Evolutionary conservation across 1,284 basidiomycete genomes (phyloP), one percentile per base, ranked within the genome.

Genomic region (Irpex sp.): DNA sequence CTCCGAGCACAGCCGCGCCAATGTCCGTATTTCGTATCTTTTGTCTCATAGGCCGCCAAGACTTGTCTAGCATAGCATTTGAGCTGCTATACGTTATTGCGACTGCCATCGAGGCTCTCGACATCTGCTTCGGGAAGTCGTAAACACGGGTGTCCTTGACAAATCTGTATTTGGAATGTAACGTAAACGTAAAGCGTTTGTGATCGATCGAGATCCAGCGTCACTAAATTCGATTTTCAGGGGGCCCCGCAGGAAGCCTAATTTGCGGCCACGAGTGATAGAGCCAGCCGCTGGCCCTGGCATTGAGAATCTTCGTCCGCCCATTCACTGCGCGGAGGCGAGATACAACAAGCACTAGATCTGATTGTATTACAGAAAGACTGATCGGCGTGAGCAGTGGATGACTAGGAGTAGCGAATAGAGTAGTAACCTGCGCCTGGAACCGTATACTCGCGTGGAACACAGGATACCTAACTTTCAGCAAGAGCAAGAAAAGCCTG

Each of bases 141-240:
- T 26, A 26, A 26, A 26, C 26, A 26, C 26, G 26, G 39, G 39
- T 43, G 39, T 43, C 11, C 15, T 43, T 2, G 15, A 43, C 39
- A 43, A 43, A 43, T 9, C 15, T 50, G 19, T 46, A 46, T 46
- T 46, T 46, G 43, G 43, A n/a, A 13, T 46, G 43, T n/a, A 46
- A 46, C 26, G 26, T 26, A 26, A 19, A 9, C 19, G 9, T 17
- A n/a, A 19, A 17, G 21, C 53, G 53, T 19, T 11, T 55, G 53
- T 26, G 31, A 55, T 33, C 33, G 53, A 55, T 55, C 53, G 53
- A 55, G 31, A 55, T 55, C 19, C 9, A 35, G 53, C 53, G 53
- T 21, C 31, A 35, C 26, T 55, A 55, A 17, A 55, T 55, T 55
- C 53, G 53, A 55, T 55, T 55, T 55, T 55, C 26, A 55, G 26